phyloP scores from a whole-genome alignment of 139 green algal species.

The Micractinium conductrix region DNA sequence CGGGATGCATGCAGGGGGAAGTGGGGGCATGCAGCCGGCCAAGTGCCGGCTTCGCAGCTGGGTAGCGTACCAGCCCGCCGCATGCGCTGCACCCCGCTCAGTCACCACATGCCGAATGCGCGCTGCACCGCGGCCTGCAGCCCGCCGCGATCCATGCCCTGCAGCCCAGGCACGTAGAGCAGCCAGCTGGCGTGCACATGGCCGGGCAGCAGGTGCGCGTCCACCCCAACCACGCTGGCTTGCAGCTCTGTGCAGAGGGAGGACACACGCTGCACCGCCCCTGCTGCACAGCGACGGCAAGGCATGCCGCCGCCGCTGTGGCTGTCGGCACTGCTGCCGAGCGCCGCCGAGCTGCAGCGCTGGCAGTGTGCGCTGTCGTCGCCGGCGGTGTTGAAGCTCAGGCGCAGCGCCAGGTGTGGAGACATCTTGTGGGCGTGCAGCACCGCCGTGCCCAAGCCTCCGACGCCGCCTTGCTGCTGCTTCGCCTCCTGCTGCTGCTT shows the following conservation, averaged over 20 bases:
- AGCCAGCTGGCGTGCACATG: neutral
- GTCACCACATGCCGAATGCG: too few species aligned
- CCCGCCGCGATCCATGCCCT: too few species aligned
- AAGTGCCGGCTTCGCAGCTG: too few species aligned
- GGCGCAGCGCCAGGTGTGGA: constrained; percentile 11
- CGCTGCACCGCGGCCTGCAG: too few species aligned
- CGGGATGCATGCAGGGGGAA: too few species aligned
- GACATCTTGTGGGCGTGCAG: constrained; percentile 31
- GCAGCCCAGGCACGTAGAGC: constrained; percentile 5
- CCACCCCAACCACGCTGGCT: constrained; percentile 16
- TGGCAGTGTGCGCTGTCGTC: neutral
- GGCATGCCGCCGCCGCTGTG: neutral
- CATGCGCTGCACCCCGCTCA: too few species aligned
- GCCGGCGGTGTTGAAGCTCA: neutral
- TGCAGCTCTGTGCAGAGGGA: neutral
- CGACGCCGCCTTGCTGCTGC: too few species aligned
- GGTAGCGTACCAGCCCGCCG: too few species aligned
- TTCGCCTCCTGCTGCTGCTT: too few species aligned
- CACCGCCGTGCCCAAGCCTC: neutral
- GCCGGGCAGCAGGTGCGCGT: neutral
- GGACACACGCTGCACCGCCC: neutral
- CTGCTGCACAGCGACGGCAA: neutral
- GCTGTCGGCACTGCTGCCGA: neutral
- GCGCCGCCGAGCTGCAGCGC: neutral
- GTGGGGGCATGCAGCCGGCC: too few species aligned